Evolutionary conservation across 2,329 filamentous ascomycete genomes (phyloP), one percentile per base, ranked within the genome.

Genomic region (Fusarium sp.): DNA sequence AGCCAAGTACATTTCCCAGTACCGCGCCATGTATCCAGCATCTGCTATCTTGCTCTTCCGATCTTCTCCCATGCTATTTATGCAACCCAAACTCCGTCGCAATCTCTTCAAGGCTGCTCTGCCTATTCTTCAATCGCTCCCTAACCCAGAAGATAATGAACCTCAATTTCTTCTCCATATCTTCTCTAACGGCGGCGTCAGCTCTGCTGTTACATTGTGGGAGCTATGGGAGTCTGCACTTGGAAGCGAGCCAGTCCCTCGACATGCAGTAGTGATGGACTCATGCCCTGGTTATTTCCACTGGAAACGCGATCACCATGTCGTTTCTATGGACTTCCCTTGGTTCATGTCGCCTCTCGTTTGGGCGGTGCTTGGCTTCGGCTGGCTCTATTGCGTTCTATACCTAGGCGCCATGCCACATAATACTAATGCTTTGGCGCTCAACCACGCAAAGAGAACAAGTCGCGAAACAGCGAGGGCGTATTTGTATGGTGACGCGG

Each of bases 131-230:
- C 78, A 77, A 27, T 77, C 38, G 3, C 11, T 67, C 6, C 3
- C 76, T 2, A 62, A 80, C 15, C 64, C 78, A 12, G 70, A 75
- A 34, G 22, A 30, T 14, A 57, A 43, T 25, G 75, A 34, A 3
- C 70, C 76, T 14, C 76, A 78, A 32, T 76, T 87, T 18, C 78
- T 87, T 5, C 73, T 85, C 15, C 86, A 88, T 68, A 63, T 82
- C 34, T 87, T 88, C 72, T 88, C 86, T 42, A 87, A 88, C 68
- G 86, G 86, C 56, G 86, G 86, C 49, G 79, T 82, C 25, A 79
- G 80, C 55, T 81, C 81, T 32, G 80, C 84, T 20, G 76, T 76
- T 29, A 71, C 77, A 15, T 83, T 81, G 58, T 73, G 54, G 63
- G 64, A 69, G 15, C 24, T 66, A 18, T 71, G 72, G 72, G 44